Evolutionary conservation across 805 yeast species (phyloP).

Genomic region (Kodamaea lidongshanica): DNA sequence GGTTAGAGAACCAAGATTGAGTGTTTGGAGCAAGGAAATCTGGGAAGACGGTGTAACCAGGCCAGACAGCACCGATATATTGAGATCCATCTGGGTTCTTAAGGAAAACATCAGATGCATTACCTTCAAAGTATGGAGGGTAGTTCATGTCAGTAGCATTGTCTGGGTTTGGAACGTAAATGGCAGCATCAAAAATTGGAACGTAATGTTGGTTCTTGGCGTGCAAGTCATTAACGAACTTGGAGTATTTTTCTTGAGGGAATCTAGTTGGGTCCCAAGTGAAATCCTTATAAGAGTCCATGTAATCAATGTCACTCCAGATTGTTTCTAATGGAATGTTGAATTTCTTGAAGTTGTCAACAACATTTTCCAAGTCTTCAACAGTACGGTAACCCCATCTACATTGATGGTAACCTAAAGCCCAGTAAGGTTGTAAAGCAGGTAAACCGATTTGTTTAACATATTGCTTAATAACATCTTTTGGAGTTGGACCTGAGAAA

Average conservation of each 20-base stretch:
- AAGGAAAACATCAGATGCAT: constrained; percentile 15
- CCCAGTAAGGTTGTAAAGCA: constrained; percentile 22
- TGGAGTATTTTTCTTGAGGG: constrained; percentile 13
- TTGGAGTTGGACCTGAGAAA: constrained; percentile 19
- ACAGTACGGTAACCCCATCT: constrained; percentile 20
- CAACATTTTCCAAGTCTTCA: constrained; percentile 15
- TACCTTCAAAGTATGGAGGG: constrained; percentile 14
- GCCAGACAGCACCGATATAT: constrained; percentile 28
- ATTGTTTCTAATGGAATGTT: constrained; percentile 20
- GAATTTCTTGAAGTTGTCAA: constrained; percentile 13
- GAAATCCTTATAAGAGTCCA: constrained; percentile 21
- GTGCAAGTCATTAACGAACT: constrained; percentile 15
- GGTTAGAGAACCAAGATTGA: constrained; percentile 18
- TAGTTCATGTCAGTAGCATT: constrained; percentile 16
- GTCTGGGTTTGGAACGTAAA: constrained; percentile 19
- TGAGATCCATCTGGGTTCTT: constrained; percentile 22
- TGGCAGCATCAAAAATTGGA: constrained; percentile 23
- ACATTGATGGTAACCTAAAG: constrained; percentile 22
- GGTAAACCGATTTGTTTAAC: constrained; percentile 19
- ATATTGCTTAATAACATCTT: constrained; percentile 19
- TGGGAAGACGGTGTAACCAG: constrained; percentile 25
- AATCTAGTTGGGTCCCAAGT: constrained; percentile 18
- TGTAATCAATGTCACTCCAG: constrained; percentile 22
- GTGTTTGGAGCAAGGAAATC: constrained; percentile 19
- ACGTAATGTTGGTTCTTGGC: constrained; percentile 18